These are phyloP conservation scores for Tagetes patula DNA, from an alignment of 129 eudicot species.

Conservation along the genomic window DNA sequence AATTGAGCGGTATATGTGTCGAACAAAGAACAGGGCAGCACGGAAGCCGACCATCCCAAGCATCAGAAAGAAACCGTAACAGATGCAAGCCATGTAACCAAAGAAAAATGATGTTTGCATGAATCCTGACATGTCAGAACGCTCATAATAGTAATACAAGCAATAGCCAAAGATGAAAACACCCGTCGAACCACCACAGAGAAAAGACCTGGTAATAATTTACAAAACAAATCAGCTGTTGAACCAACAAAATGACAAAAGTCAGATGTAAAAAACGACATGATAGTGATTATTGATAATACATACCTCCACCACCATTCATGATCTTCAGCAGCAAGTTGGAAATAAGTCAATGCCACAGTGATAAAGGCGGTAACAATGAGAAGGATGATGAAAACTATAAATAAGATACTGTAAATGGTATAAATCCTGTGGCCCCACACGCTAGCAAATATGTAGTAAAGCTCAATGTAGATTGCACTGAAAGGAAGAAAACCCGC, in stretches of 20 bases:
- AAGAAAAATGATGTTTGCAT: conserved; percentile 18
- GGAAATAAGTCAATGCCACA: conserved; percentile 76
- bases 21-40: conserved; percentile 16
- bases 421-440: conserved; percentile 83
- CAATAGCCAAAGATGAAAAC: conserved; percentile 17
- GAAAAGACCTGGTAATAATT: conserved; percentile 6
- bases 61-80: conserved; percentile 16
- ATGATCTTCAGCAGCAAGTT: conserved; percentile 77
- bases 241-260: background rate
- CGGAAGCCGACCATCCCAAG: conserved; percentile 21
- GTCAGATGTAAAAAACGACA: background rate
- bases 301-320: conserved; percentile 32
- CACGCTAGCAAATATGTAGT: conserved; percentile 76
- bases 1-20: conserved; percentile 9
- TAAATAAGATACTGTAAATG: conserved; percentile 57
- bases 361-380: conserved; percentile 69
- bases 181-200: conserved; percentile 14
- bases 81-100: conserved; percentile 21
- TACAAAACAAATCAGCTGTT: background rate
- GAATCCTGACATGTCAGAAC: conserved; percentile 16
- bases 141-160: conserved; percentile 5
- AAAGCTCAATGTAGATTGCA: conserved; percentile 67
- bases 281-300: background rate
- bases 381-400: conserved; percentile 67
- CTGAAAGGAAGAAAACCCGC: conserved; percentile 80